Base-by-base conservation (phyloP, 192 early-diverging fungal genomes). In the Linderina pennispora region DNA sequence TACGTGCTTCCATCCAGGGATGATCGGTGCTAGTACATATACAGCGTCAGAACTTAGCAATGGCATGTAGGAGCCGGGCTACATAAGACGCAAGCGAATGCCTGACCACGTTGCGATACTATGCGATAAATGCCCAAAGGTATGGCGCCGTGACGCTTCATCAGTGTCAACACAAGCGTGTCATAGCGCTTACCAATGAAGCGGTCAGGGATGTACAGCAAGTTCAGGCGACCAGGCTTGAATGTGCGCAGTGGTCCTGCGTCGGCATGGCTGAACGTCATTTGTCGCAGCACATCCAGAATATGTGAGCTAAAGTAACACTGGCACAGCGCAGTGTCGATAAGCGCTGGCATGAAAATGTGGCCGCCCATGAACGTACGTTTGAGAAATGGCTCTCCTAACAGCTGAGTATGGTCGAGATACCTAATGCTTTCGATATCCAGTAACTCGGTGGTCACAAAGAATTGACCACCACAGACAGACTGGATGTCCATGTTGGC, bases 261-360 rank as follows among this genome's bases (percentile, higher is more conserved):
- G 17, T 69, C 55, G 3, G 15, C 47, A 43, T 66, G 63, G 22
- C 65, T 69, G 28, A 75, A 75, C 1, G 65, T 69, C 13, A 75
- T 39, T 6, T 65, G 65, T 0, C 53, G 48, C 17, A 65, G 42
- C 1, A 75, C 55, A 26, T 75, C 65, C 4, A 75, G 48, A 18
- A 65, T 62, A 25, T 75, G 65, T 14, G 73, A 65, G 62, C 58
- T 75, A 43, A 65, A 75, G 40, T 69, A 75, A 53, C 58, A 65
- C 43, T 65, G 65, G 28, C 73, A 65, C 15, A 75, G 42, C 10
- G 62, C 53, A 1, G 58, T 64, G 26, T 75, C 73, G 24, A 69
- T 45, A 43, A 70, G 50, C 5, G 62, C 43, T 0, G 73, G 73
- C 43, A 65, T 61, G 22, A 75, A 65, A 3, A 75, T 59, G 15